These are phyloP conservation scores for Petunia hybrid DNA, from an alignment of 305 asterid genomes.

Conservation along the genomic window DNA sequence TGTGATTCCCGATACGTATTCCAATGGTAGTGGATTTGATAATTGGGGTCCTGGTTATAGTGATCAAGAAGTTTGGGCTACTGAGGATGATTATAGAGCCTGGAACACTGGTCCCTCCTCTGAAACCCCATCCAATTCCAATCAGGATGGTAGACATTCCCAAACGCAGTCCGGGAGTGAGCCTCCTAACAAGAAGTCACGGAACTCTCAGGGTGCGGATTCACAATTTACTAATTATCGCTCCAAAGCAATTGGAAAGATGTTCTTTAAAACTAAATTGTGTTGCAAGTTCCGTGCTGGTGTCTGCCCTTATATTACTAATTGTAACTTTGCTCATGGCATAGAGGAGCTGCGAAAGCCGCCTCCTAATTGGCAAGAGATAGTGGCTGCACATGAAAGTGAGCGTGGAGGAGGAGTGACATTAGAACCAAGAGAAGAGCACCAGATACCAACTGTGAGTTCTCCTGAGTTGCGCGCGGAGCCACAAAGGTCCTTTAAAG, in stretches of 20 bases:
- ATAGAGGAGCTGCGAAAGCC: constrained; percentile 38
- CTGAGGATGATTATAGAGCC: constrained; percentile 42
- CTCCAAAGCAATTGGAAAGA: constrained; percentile 41
- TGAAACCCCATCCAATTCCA: constrained; percentile 32
- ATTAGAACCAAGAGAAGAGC: constrained; percentile 37
- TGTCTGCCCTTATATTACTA: constrained; percentile 42
- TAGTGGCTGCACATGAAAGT: constrained; percentile 38
- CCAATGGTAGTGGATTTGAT: constrained; percentile 8
- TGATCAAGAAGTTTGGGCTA: constrained; percentile 40
- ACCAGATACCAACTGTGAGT: constrained; percentile 38
- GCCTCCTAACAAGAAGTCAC: constrained; percentile 34
- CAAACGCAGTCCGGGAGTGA: constrained; percentile 26
- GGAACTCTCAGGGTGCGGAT: constrained; percentile 27
- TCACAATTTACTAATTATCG: constrained; percentile 27
- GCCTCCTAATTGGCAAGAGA: constrained; percentile 49
- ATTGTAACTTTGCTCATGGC: constrained; percentile 43
- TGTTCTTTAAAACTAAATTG: constrained; percentile 42
- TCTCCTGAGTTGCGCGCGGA: constrained; percentile 35
- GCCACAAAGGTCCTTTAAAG: constrained; percentile 39
- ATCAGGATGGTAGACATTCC: constrained; percentile 26
- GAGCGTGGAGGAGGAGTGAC: constrained; percentile 13
- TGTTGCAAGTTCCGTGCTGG: constrained; percentile 43
- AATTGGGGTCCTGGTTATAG: constrained; percentile 35
- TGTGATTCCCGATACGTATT: constrained; percentile 6
- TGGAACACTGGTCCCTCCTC: constrained; percentile 25